Percentiles rank a stretch among this genome's conserved stretches.
Conservation (phyloP, 257 asterid species). For the Solanum tarapatanum region DNA sequence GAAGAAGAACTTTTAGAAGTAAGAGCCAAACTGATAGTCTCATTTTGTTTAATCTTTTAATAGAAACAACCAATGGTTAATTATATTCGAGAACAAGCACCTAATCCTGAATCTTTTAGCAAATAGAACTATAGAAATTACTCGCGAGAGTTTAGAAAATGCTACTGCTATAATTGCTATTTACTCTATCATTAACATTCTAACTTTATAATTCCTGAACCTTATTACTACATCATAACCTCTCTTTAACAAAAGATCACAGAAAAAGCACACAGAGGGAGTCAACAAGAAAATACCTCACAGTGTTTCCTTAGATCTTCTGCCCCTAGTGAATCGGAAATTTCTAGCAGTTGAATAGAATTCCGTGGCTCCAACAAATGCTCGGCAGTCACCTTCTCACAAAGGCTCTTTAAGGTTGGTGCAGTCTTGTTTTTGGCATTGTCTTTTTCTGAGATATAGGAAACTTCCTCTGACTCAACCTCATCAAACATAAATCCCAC, state of each 20-base stretch:
- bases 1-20: not conserved
- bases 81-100: not conserved
- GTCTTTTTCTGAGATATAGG: conserved; percentile 20
- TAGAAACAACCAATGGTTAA: not conserved
- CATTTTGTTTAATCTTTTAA: not conserved
- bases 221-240: not conserved
- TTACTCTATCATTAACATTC: not conserved
- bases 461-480: conserved; percentile 32
- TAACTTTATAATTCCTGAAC: not conserved
- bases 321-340: conserved; percentile 84
- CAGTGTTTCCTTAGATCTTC: conserved; percentile 69
- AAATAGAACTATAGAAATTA: not conserved
- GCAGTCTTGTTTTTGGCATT: conserved; percentile 13
- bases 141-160: not conserved
- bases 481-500: conserved; percentile 69
- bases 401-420: conserved; percentile 79
- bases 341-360: conserved; percentile 73
- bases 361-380: conserved; percentile 88
- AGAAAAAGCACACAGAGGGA: not conserved
- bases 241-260: not conserved
- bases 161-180: not conserved
- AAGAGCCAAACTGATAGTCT: not conserved
- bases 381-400: conserved; percentile 76
- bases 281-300: conserved; percentile 35
- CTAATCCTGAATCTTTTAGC: not conserved